Percentiles rank a stretch among this genome's conserved stretches.
phyloP scores from a whole-genome alignment of 1,284 basidiomycete genomes.

The Singerocomus rubriflavus region DNA sequence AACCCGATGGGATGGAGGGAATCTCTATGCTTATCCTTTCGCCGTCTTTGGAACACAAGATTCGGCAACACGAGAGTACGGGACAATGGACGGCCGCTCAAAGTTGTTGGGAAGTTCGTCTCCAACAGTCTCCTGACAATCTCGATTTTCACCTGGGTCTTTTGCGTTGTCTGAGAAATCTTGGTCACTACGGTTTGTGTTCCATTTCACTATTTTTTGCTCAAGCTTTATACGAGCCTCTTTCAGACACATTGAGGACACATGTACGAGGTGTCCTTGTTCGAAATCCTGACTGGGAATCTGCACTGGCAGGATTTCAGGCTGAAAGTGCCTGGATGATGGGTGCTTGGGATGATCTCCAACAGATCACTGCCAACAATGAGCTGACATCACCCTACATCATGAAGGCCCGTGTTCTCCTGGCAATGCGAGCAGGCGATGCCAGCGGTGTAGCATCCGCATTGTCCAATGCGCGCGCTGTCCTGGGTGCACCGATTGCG shows the following conservation, averaged over 20 bases:
- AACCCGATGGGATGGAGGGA: constrained; percentile 99
- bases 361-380: constrained; percentile 52
- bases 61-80: constrained; percentile 96
- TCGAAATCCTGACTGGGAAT: constrained; percentile 83
- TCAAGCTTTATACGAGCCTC: not conserved
- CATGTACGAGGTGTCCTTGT: constrained; percentile 93
- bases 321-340: constrained; percentile 96
- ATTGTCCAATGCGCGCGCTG: constrained; percentile 67
- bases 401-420: constrained; percentile 78
- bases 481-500: constrained; percentile 79
- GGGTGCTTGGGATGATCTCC: constrained; percentile 87
- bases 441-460: constrained; percentile 44
- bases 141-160: constrained; percentile 88
- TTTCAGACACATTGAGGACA: constrained; percentile 87
- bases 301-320: constrained; percentile 78
- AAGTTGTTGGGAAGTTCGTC: constrained; percentile 98
- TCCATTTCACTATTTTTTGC: not conserved
- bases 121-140: constrained; percentile 90
- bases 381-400: constrained; percentile 58
- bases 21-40: constrained; percentile 87
- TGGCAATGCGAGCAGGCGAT: constrained; percentile 71
- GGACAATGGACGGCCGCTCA: constrained; percentile 98
- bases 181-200: constrained; percentile 91
- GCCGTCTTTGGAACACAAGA: constrained; percentile 94
- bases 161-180: constrained; percentile 86